Evolutionary conservation across 1,284 basidiomycete genomes (phyloP).

Genomic region (Trametes polyzona): DNA sequence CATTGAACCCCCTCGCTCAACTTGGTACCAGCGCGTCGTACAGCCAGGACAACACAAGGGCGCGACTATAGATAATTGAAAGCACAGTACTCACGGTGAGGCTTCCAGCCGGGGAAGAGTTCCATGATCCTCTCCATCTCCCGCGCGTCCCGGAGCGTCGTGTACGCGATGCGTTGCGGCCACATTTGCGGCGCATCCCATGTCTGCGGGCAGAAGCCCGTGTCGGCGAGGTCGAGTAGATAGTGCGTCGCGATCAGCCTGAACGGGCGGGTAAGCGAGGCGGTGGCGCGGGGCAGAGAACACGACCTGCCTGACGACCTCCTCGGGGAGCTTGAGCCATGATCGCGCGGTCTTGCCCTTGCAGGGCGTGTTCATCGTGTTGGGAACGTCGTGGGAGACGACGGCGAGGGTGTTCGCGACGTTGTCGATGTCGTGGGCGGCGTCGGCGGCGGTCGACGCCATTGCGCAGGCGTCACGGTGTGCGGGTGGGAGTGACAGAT

Average conservation of each 20-base stretch:
- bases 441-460: conserved; percentile 19
- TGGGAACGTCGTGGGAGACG: conserved; percentile 11
- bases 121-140: conserved; percentile 67
- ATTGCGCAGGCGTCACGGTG: conserved; percentile 33
- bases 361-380: conserved; percentile 37
- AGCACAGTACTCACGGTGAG: conserved; percentile 45
- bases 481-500: conserved; percentile 34
- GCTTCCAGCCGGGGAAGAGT: conserved; percentile 47
- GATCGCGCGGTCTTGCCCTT: conserved; percentile 72
- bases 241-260: conserved; percentile 68
- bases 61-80: too few relatives aligned
- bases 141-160: conserved; percentile 53
- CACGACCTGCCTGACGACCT: conserved; percentile 64
- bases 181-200: conserved; percentile 63
- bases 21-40: too few relatives aligned
- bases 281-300: conserved; percentile 29
- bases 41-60: too few relatives aligned
- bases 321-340: conserved; percentile 71
- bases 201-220: conserved; percentile 52
- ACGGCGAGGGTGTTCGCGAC: conserved; percentile 19
- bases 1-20: too few relatives aligned
- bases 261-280: conserved; percentile 25
- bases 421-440: conserved; percentile 21
- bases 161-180: conserved; percentile 62
- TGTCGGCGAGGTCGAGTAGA: conserved; percentile 51